phyloP scores from a whole-genome alignment of 108 stramenopile species.

The Skeletonema costatum region DNA sequence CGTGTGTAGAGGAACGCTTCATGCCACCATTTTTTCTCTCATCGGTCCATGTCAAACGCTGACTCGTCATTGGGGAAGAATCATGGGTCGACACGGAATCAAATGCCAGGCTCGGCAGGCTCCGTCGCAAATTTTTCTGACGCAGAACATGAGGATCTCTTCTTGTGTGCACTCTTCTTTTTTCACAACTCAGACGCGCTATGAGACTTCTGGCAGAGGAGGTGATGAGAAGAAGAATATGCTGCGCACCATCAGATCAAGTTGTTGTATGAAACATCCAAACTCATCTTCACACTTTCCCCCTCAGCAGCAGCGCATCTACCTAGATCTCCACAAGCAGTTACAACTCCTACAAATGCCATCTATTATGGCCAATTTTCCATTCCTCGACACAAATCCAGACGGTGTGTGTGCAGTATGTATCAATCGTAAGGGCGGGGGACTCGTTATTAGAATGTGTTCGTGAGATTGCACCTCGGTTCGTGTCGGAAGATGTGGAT shows the following conservation, averaged over 20 bases:
- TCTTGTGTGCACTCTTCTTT: neutral
- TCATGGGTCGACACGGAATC: too few relatives aligned
- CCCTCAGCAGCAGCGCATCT: conserved; percentile 62
- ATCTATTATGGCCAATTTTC: conserved; percentile 50
- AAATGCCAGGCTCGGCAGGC: too few relatives aligned
- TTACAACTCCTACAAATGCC: conserved; percentile 81
- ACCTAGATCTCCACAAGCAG: conserved; percentile 40
- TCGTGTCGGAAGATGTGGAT: conserved; percentile 96
- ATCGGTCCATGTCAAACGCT: too few relatives aligned
- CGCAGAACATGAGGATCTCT: too few relatives aligned
- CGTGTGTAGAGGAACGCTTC: too few relatives aligned
- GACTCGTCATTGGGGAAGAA: too few relatives aligned
- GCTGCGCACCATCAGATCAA: too few relatives aligned
- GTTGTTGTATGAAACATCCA: too few relatives aligned
- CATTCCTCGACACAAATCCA: conserved; percentile 32
- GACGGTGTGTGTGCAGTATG: conserved; percentile 68
- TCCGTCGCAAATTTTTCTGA: too few relatives aligned
- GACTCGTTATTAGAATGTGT: conserved; percentile 90
- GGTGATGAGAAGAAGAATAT: neutral
- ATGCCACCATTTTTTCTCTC: too few relatives aligned
- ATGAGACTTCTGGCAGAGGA: conserved; percentile 94
- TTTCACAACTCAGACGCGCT: conserved; percentile 13
- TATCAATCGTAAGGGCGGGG: conserved; percentile 90
- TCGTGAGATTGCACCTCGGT: conserved; percentile 77
- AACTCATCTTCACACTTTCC: too few relatives aligned